Conservation (phyloP, 139 green algal genomes). For the Micractinium conductrix region DNA sequence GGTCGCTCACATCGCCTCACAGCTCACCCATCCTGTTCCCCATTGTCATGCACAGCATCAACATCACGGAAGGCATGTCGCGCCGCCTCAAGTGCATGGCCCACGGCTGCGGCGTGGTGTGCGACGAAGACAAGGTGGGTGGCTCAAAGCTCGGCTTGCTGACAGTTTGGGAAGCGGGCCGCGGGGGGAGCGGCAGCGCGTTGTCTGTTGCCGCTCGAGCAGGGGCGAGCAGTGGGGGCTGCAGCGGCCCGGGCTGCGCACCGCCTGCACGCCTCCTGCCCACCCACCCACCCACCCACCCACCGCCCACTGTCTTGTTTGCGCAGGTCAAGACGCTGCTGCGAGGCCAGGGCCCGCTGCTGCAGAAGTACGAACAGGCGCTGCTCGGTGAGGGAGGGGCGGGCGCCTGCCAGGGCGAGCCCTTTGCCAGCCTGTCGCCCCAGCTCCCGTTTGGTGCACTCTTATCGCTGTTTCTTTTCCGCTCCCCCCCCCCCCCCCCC, state of each 20-base stretch:
- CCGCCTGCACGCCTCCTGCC: neutral
- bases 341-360: constrained; percentile 33
- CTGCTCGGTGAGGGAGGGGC: constrained; percentile 66
- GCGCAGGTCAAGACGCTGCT: constrained; percentile 57
- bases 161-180: too few relatives aligned
- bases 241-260: too few relatives aligned
- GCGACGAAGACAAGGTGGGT: constrained; percentile 75
- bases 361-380: constrained; percentile 67
- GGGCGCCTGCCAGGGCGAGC: too few relatives aligned
- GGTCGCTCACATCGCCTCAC: too few relatives aligned
- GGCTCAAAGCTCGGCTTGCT: too few relatives aligned
- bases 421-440: too few relatives aligned
- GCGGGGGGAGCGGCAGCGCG: too few relatives aligned
- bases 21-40: neutral
- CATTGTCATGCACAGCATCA: too few relatives aligned
- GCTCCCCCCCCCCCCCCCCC: too few relatives aligned
- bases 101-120: constrained; percentile 75
- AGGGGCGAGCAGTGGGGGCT: neutral
- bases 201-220: neutral
- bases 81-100: constrained; percentile 77
- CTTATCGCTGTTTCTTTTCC: too few relatives aligned
- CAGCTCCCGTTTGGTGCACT: too few relatives aligned
- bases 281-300: neutral
- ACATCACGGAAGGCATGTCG: constrained; percentile 78
- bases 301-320: neutral